Percentiles rank a stretch among this genome's conserved stretches.
Conservation (phyloP, 345 rosid genomes). For the Microthlaspi erraticum region DNA sequence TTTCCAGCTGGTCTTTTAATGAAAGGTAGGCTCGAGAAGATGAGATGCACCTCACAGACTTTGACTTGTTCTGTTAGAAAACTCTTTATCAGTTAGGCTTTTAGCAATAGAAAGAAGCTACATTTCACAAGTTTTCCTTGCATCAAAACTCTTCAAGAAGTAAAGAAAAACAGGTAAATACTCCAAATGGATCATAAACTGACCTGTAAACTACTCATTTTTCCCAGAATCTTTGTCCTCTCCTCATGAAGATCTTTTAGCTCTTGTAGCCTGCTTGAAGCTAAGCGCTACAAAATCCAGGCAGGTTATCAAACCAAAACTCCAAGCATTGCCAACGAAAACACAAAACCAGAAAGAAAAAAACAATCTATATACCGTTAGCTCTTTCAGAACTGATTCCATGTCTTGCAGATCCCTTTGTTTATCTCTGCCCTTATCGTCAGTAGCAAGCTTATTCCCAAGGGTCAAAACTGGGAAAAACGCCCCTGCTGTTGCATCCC, state of each 20-base stretch:
- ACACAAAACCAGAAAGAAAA: slow-evolving; percentile 24
- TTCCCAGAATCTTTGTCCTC: slow-evolving; percentile 67
- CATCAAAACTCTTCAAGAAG: slow-evolving; percentile 22
- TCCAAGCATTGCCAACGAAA: slow-evolving; percentile 32
- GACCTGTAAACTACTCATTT: slow-evolving; percentile 74
- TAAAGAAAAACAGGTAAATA: slow-evolving; percentile 6
- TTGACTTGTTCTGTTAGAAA: slow-evolving; percentile 66
- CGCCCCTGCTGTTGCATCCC: slow-evolving; percentile 79
- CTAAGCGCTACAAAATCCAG: slow-evolving; percentile 66
- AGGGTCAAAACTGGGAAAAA: slow-evolving; percentile 73
- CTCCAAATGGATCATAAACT: slow-evolving; percentile 26
- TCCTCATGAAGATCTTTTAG: slow-evolving; percentile 76
- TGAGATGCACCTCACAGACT: slow-evolving; percentile 66
- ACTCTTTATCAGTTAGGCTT: slow-evolving; percentile 18
- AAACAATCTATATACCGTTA: slow-evolving; percentile 53
- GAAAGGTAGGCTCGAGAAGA: slow-evolving; percentile 68
- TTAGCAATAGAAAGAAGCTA: slow-evolving; percentile 23
- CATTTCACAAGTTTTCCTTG: slow-evolving; percentile 34
- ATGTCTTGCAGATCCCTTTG: slow-evolving; percentile 75
- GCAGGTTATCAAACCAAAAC: slow-evolving; percentile 31
- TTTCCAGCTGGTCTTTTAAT: slow-evolving; percentile 75
- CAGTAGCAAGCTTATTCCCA: slow-evolving; percentile 63
- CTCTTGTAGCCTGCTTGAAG: slow-evolving; percentile 68
- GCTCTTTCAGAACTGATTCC: slow-evolving; percentile 70
- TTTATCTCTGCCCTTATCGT: slow-evolving; percentile 70